Evolutionary conservation across 495 filamentous ascomycete species (phyloP).

Genomic region (Penicillium samsonianum): DNA sequence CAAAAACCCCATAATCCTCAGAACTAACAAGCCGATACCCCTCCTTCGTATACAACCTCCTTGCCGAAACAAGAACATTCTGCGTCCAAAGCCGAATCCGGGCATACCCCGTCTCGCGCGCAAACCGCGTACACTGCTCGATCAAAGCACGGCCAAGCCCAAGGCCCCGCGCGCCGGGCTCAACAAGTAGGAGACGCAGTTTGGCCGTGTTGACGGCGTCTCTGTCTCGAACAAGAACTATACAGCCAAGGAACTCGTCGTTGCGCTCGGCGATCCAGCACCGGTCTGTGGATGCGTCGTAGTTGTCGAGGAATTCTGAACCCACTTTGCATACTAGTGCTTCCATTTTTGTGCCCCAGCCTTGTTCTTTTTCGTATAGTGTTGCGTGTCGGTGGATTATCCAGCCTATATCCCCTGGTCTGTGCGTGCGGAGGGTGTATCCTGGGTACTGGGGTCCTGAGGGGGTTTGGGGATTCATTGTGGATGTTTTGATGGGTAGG

Average conservation of each 20-base stretch:
- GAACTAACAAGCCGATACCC: conserved; percentile 28
- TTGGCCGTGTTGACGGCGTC: neutral
- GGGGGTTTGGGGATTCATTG: neutral
- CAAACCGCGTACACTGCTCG: conserved; percentile 28
- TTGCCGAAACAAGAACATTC: conserved; percentile 25
- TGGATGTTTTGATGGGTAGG: neutral
- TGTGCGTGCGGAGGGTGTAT: conserved; percentile 5
- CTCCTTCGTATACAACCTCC: conserved; percentile 29
- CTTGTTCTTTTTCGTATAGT: neutral
- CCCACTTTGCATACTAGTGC: neutral
- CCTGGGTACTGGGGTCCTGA: neutral
- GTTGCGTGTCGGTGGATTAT: neutral
- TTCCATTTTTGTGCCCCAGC: conserved; percentile 1
- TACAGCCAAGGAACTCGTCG: neutral
- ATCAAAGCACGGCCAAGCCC: conserved; percentile 30
- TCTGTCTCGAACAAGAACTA: conserved; percentile 5
- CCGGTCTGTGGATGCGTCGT: neutral
- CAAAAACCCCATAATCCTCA: conserved; percentile 13
- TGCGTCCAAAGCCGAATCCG: conserved; percentile 33
- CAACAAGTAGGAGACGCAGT: conserved; percentile 1
- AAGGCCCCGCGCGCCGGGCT: neutral
- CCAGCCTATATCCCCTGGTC: conserved; percentile 3
- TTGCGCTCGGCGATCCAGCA: conserved; percentile 4
- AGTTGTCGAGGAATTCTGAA: neutral
- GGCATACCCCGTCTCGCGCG: conserved; percentile 29